These are phyloP conservation scores for Ophiocordyceps australis DNA, from an alignment of 2,329 filamentous ascomycete genomes.

Conservation along the genomic window DNA sequence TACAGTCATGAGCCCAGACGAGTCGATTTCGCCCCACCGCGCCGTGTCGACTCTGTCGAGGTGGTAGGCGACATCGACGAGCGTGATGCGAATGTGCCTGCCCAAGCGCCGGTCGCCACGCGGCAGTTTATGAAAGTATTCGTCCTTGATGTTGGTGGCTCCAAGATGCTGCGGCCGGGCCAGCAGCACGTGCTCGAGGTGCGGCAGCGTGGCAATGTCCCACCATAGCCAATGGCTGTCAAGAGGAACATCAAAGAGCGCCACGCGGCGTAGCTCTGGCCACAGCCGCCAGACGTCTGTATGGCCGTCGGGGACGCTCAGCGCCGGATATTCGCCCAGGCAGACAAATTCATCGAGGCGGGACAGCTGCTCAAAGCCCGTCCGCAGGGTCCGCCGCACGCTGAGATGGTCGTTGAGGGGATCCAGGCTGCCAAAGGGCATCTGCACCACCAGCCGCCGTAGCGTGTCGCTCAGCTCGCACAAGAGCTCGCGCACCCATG, in stretches of 20 bases:
- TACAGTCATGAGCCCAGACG: conserved; percentile 17
- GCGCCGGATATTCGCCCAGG: conserved; percentile 24
- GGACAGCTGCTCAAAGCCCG: conserved; percentile 23
- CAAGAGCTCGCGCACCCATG: conserved; percentile 22
- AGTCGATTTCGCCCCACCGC: conserved; percentile 16
- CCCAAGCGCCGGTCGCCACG: conserved; percentile 9
- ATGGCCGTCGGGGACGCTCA: conserved; percentile 13
- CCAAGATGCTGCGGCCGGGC: conserved; percentile 16
- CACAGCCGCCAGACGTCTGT: conserved; percentile 23
- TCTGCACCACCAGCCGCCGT: conserved; percentile 25
- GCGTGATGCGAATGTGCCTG: conserved; percentile 11
- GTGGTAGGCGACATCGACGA: conserved; percentile 11
- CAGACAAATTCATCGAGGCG: conserved; percentile 28
- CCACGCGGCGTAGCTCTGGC: conserved; percentile 21
- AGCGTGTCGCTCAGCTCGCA: conserved; percentile 19
- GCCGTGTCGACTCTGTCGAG: conserved; percentile 8
- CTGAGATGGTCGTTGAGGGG: conserved; percentile 21
- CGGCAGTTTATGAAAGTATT: conserved; percentile 18
- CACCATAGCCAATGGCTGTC: conserved; percentile 19
- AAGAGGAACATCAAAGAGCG: conserved; percentile 20
- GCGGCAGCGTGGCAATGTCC: conserved; percentile 15
- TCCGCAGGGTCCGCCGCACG: conserved; percentile 19
- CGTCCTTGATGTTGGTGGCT: conserved; percentile 17
- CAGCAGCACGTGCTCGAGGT: conserved; percentile 22
- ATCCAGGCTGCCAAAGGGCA: conserved; percentile 24